Evolutionary conservation across 2,329 filamentous ascomycete species (phyloP).

Genomic region (Dactylella cylindrospora): DNA sequence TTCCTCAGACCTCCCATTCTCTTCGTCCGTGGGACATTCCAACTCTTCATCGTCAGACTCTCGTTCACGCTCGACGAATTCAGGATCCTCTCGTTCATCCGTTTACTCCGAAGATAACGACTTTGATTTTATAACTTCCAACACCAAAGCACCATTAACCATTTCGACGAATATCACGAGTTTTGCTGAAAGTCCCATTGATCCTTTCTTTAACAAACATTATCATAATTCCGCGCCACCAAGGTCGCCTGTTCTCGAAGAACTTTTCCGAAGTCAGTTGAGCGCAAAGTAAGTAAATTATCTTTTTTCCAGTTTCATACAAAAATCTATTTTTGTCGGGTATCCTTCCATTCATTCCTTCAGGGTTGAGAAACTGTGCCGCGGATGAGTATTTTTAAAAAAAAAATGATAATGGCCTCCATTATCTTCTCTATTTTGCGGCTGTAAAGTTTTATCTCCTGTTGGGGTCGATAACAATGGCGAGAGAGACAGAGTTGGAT

Average conservation of each 20-base stretch:
- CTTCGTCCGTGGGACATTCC: constrained; percentile 34
- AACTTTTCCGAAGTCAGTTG: constrained; percentile 36
- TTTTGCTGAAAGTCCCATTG: constrained; percentile 28
- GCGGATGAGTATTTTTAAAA: no score
- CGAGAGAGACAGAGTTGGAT: no score
- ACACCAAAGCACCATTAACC: constrained; percentile 30
- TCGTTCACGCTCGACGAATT: constrained; percentile 43
- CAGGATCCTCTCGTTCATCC: constrained; percentile 39
- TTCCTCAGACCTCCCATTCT: constrained; percentile 40
- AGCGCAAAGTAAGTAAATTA: constrained; percentile 30
- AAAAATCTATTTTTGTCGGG: no score
- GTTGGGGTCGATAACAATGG: no score
- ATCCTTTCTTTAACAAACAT: constrained; percentile 26
- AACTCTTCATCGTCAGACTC: constrained; percentile 43
- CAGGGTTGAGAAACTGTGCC: no score
- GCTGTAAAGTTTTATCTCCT: no score
- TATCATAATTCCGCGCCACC: constrained; percentile 37
- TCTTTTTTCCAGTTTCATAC: no score
- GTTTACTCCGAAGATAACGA: constrained; percentile 44
- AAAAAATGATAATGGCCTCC: no score
- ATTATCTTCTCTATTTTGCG: no score
- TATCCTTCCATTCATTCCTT: no score
- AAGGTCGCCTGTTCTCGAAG: constrained; percentile 40
- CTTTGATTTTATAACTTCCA: constrained; percentile 29
- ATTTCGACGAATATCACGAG: constrained; percentile 24